phyloP scores from a whole-genome alignment of 345 rosid species.

The Linum usitatissimum region DNA sequence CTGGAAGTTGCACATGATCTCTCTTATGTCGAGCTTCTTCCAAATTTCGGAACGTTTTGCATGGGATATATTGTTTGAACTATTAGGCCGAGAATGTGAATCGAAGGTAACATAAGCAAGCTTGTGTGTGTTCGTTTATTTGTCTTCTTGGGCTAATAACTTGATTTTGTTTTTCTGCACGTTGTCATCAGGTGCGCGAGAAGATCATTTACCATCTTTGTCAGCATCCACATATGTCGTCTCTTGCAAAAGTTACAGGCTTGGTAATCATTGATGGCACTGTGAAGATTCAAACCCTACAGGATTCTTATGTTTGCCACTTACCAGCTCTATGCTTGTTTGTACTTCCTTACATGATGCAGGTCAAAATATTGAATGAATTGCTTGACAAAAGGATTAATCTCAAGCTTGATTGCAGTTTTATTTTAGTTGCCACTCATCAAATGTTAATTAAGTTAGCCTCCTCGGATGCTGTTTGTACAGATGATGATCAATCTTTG shows the following conservation, averaged over 20 bases:
- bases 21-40: constrained; percentile 62
- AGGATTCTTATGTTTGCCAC: constrained; percentile 3
- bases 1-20: constrained; percentile 78
- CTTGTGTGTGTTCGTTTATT: constrained; percentile 4
- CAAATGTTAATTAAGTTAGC: constrained; percentile 37
- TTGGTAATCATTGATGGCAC: constrained; percentile 38
- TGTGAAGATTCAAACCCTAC: constrained; percentile 6
- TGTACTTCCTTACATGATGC: constrained; percentile 9
- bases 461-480: constrained; percentile 21
- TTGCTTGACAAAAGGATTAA: constrained; percentile 38
- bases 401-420: constrained; percentile 56
- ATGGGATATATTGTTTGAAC: constrained; percentile 58
- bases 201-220: constrained; percentile 48
- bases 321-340: constrained; percentile 8
- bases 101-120: constrained; percentile 37
- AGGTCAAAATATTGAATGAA: constrained; percentile 50
- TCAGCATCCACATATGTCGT: constrained; percentile 41
- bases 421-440: constrained; percentile 42
- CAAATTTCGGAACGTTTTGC: constrained; percentile 35
- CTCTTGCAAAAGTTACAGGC: constrained; percentile 37
- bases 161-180: constrained; percentile 9
- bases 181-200: constrained; percentile 48
- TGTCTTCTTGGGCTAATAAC: constrained; percentile 13
- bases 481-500: constrained; percentile 18
- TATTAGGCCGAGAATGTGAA: constrained; percentile 53